phyloP scores from a whole-genome alignment of 768 basidiomycete genomes.

The Boletus vinaceobasis region DNA sequence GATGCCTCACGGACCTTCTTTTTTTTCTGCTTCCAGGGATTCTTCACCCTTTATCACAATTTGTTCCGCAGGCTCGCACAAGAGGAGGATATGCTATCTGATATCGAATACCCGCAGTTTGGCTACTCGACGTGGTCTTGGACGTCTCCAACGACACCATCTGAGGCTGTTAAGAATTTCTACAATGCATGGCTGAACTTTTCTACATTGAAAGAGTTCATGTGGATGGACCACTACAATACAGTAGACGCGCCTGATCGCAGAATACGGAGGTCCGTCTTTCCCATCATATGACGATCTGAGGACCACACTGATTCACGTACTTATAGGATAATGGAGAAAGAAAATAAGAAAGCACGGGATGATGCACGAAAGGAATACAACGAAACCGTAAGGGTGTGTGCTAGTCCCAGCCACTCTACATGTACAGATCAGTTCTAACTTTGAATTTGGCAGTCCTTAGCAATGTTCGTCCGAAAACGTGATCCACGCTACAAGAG shows the following conservation, averaged over 20 bases:
- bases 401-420: slow-evolving; percentile 22
- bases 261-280: slow-evolving; percentile 64
- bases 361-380: slow-evolving; percentile 88
- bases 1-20: not conserved
- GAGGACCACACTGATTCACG: not conserved
- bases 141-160: slow-evolving; percentile 44
- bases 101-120: slow-evolving; percentile 72
- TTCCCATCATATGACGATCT: not conserved
- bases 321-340: slow-evolving; percentile 76
- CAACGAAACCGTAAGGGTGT: slow-evolving; percentile 84
- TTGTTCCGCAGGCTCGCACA: slow-evolving; percentile 78
- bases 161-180: slow-evolving; percentile 63
- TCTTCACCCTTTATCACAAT: slow-evolving; percentile 85
- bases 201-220: slow-evolving; percentile 80
- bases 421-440: not conserved
- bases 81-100: slow-evolving; percentile 59
- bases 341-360: slow-evolving; percentile 89
- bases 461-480: slow-evolving; percentile 75
- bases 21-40: slow-evolving; percentile 52
- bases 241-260: slow-evolving; percentile 82
- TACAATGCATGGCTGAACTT: slow-evolving; percentile 89
- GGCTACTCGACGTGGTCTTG: slow-evolving; percentile 78
- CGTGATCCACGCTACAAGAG: slow-evolving; percentile 86
- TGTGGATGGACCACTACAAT: slow-evolving; percentile 86
- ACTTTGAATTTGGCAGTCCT: slow-evolving; percentile 43